Percentiles rank a stretch among this genome's conserved stretches.
These are phyloP conservation scores for Pythium chondricola DNA, from an alignment of 352 stramenopile species.

Conservation along the genomic window DNA sequence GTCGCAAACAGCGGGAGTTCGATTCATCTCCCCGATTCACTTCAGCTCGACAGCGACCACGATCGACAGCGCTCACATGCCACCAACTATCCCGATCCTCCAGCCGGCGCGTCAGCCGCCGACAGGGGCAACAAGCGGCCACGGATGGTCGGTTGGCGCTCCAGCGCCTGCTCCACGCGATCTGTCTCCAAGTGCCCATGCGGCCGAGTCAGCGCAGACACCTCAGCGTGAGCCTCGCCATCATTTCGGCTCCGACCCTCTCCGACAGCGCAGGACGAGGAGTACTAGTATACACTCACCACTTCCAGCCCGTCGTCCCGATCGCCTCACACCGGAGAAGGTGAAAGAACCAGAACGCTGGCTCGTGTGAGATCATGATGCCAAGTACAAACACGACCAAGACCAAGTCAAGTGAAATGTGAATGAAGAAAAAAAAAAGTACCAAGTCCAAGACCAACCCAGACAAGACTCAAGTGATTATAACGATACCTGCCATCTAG, in stretches of 20 bases:
- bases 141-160: conserved; percentile 19
- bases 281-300: background rate
- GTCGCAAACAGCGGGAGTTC: background rate
- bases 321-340: background rate
- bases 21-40: conserved; percentile 1
- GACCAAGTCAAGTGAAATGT: no score
- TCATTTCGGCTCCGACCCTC: conserved; percentile 17
- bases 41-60: conserved; percentile 2
- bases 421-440: background rate
- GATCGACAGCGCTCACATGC: background rate
- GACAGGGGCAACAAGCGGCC: conserved; percentile 12
- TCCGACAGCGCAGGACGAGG: conserved; percentile 14
- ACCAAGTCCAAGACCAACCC: background rate
- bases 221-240: conserved; percentile 3
- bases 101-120: conserved; percentile 17
- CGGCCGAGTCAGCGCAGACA: background rate
- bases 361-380: no score
- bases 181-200: background rate
- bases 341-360: background rate
- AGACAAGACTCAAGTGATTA: no score
- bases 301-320: background rate
- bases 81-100: conserved; percentile 19
- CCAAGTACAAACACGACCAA: no score
- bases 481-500: no score
- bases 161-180: conserved; percentile 8